Conservation (phyloP, 192 early-diverging fungal genomes). For the Rhizoclosmatium sp. region DNA sequence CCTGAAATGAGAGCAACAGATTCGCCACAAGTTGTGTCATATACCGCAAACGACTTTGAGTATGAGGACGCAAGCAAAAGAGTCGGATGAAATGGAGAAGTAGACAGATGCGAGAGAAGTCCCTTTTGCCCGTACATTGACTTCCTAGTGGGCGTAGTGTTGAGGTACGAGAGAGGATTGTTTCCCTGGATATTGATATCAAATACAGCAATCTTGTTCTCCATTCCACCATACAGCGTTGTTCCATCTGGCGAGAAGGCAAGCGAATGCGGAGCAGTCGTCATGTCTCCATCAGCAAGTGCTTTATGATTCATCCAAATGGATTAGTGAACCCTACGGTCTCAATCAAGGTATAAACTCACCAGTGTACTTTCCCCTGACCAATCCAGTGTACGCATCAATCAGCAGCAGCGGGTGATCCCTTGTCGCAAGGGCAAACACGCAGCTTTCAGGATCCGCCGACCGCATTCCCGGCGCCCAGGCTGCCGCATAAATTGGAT, state of each 20-base stretch:
- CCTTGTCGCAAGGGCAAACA: background rate
- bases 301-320: background rate
- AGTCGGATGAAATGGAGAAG: constrained; percentile 15
- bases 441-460: background rate
- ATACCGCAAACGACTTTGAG: background rate
- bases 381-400: constrained; percentile 14
- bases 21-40: constrained; percentile 8
- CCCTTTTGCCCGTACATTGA: constrained; percentile 6
- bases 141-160: constrained; percentile 13
- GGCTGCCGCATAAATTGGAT: constrained; percentile 11
- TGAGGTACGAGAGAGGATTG: background rate
- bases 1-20: constrained; percentile 7
- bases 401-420: constrained; percentile 19
- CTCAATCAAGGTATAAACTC: background rate
- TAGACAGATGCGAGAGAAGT: constrained; percentile 9
- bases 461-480: constrained; percentile 16
- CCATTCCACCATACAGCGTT: constrained; percentile 7
- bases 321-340: background rate
- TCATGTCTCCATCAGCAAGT: constrained; percentile 17
- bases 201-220: constrained; percentile 9
- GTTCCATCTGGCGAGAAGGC: constrained; percentile 2
- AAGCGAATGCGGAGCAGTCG: constrained; percentile 18
- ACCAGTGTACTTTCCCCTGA: constrained; percentile 26
- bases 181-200: constrained; percentile 19
- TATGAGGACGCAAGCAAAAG: constrained; percentile 12